Conservation (phyloP, 2,329 filamentous ascomycete genomes). For the Paraphaeosphaeria sporulosa region DNA sequence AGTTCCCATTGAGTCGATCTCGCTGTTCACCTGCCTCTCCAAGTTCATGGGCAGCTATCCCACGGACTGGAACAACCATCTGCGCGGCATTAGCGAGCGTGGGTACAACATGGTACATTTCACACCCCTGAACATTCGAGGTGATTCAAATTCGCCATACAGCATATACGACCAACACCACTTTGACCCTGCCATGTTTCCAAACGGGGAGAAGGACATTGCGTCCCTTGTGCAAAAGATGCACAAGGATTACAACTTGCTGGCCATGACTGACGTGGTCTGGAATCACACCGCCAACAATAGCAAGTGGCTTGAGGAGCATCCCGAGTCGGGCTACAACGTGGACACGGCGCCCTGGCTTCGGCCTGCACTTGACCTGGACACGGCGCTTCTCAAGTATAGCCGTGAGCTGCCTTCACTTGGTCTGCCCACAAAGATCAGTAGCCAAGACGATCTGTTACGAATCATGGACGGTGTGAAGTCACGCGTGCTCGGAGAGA, state of each 20-base stretch:
- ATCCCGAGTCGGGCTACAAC: constrained; percentile 96
- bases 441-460: constrained; percentile 74
- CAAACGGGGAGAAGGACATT: constrained; percentile 83
- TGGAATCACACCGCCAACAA: constrained; percentile 98
- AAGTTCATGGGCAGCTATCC: constrained; percentile 98
- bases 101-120: constrained; percentile 99
- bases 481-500: constrained; percentile 75
- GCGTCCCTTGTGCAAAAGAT: constrained; percentile 78
- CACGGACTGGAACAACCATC: constrained; percentile 85
- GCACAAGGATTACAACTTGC: constrained; percentile 82
- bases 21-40: constrained; percentile 91
- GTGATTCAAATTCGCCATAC: constrained; percentile 93
- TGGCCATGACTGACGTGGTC: constrained; percentile 94
- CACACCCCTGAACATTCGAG: constrained; percentile 88
- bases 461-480: constrained; percentile 86
- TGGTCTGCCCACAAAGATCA: constrained; percentile 78
- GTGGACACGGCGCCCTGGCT: constrained; percentile 83
- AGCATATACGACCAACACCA: constrained; percentile 91
- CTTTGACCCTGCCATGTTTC: constrained; percentile 85
- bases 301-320: constrained; percentile 89
- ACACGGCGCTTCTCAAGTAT: constrained; percentile 74
- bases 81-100: constrained; percentile 84
- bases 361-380: constrained; percentile 74
- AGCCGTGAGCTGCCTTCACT: constrained; percentile 68
- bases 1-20: constrained; percentile 85